Conservation (phyloP, 768 basidiomycete genomes). For the Suillus luteus region DNA sequence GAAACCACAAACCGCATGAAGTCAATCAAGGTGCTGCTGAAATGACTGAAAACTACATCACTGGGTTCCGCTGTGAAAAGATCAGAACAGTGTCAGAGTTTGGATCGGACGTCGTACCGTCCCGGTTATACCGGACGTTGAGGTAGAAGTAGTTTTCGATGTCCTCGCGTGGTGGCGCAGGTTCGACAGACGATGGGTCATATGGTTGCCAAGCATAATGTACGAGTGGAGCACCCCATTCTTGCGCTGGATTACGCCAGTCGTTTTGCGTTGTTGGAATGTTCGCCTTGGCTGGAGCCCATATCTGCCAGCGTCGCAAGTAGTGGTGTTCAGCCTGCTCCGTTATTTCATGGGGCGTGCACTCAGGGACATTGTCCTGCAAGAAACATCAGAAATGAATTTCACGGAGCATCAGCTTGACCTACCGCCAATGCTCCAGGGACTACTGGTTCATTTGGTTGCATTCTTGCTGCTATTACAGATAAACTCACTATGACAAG, state of each 20-base stretch:
- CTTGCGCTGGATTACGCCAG: not conserved
- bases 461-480: not conserved
- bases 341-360: not conserved
- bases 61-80: constrained; percentile 15
- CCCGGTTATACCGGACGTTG: constrained; percentile 12
- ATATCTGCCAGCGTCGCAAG: constrained; percentile 12
- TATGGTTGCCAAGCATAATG: constrained; percentile 20
- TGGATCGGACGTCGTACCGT: not conserved
- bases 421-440: constrained; percentile 5
- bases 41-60: constrained; percentile 19
- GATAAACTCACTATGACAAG: not conserved
- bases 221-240: not conserved
- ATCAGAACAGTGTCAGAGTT: not conserved
- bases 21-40: constrained; percentile 22
- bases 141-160: constrained; percentile 25
- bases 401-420: not conserved
- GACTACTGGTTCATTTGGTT: not conserved
- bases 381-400: not conserved
- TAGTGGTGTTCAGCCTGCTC: constrained; percentile 13
- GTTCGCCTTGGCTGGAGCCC: not conserved
- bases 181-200: constrained; percentile 18
- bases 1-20: constrained; percentile 20
- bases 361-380: not conserved
- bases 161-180: constrained; percentile 17
- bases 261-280: not conserved